phyloP scores from a whole-genome alignment of 371 early-diverging fungal genomes.

The Rhizopus stolonifer region DNA sequence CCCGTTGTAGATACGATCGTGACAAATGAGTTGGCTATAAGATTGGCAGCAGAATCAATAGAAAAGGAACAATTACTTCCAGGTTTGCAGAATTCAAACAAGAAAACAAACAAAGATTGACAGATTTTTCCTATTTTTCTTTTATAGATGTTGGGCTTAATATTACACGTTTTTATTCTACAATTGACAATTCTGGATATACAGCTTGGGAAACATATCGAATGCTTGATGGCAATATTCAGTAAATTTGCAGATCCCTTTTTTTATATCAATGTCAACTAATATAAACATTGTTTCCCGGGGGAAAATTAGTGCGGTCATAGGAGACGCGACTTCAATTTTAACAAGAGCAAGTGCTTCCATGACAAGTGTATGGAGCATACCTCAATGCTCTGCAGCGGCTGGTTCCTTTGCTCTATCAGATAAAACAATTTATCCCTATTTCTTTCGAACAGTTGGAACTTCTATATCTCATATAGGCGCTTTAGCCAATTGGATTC shows the following conservation, averaged over 20 bases:
- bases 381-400: constrained; percentile 45
- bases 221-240: constrained; percentile 30
- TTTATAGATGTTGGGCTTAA: constrained; percentile 32
- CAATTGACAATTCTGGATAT: constrained; percentile 21
- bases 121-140: not conserved
- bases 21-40: constrained; percentile 34
- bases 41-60: constrained; percentile 27
- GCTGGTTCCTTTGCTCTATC: constrained; percentile 31
- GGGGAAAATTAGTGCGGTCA: constrained; percentile 30
- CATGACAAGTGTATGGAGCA: constrained; percentile 30
- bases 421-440: constrained; percentile 35
- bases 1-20: constrained; percentile 32
- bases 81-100: constrained; percentile 16
- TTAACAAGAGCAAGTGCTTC: constrained; percentile 38
- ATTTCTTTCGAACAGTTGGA: constrained; percentile 43
- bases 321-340: constrained; percentile 39
- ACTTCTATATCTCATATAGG: constrained; percentile 29
- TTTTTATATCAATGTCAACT: not conserved
- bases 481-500: constrained; percentile 35
- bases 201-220: constrained; percentile 32
- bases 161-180: constrained; percentile 32
- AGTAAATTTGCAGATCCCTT: constrained; percentile 24
- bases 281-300: not conserved
- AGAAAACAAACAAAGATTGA: not conserved
- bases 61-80: constrained; percentile 18